Evolutionary conservation across 1,284 basidiomycete genomes (phyloP).

Genomic region (Mrakiaceae sp.): DNA sequence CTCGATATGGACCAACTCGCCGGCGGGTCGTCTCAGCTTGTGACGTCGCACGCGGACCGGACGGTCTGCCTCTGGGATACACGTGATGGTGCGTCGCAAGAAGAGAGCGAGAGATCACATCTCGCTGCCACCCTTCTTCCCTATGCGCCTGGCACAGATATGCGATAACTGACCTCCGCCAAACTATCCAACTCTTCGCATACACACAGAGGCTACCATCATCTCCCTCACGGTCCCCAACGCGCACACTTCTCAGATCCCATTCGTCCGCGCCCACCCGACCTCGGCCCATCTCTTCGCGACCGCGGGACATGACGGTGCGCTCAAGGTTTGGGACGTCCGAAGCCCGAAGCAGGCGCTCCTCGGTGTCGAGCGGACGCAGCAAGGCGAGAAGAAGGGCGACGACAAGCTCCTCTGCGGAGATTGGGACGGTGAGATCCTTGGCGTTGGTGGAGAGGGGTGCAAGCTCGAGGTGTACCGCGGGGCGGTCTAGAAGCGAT

Average conservation of each 20-base stretch:
- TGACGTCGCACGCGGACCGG: slow-evolving; percentile 41
- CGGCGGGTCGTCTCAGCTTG: slow-evolving; percentile 31
- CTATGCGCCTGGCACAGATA: too few relatives aligned
- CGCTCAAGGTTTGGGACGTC: slow-evolving; percentile 76
- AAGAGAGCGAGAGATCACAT: too few relatives aligned
- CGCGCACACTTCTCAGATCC: slow-evolving; percentile 59
- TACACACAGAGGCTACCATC: slow-evolving; percentile 33
- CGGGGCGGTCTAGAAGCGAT: slow-evolving; percentile 30
- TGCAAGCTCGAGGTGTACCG: slow-evolving; percentile 67
- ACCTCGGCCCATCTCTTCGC: slow-evolving; percentile 56
- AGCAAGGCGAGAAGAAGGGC: slow-evolving; percentile 16
- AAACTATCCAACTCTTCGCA: background rate
- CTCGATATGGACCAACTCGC: slow-evolving; percentile 38
- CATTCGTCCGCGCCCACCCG: slow-evolving; percentile 50
- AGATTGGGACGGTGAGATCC: slow-evolving; percentile 63
- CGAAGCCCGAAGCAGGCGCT: slow-evolving; percentile 47
- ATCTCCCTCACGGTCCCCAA: slow-evolving; percentile 43
- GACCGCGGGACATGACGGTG: slow-evolving; percentile 71
- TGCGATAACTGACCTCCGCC: too few relatives aligned
- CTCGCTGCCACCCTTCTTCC: background rate
- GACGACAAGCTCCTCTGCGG: slow-evolving; percentile 23
- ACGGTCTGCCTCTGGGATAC: slow-evolving; percentile 42
- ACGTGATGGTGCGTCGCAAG: slow-evolving; percentile 29
- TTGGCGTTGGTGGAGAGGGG: slow-evolving; percentile 71
- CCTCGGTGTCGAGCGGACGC: slow-evolving; percentile 39